Base-by-base conservation (phyloP, 371 early-diverging fungal genomes). In the Mortierella sp. region DNA sequence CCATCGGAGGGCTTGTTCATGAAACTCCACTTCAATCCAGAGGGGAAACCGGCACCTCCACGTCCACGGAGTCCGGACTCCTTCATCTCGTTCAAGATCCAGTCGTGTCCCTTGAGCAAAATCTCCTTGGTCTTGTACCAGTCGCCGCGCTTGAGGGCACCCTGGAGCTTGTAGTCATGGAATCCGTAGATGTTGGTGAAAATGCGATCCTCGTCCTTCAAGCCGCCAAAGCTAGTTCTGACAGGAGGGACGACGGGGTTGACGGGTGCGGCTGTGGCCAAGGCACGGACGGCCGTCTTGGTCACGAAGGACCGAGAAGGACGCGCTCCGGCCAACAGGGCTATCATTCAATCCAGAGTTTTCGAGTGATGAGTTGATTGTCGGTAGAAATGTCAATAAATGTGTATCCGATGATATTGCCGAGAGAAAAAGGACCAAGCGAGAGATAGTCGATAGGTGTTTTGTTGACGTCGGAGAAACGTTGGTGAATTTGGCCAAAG, bases 61-160 rank as follows among this genome's bases (percentile, higher is more conserved):
- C 99, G 96, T 75, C 99, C 98, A 81, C 99, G 94, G 76, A 99
- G 92, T 54, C 99, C 99, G 28, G 97, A 97, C 72, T 92, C 92
- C 90, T 99, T 99, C 93, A 98, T 95, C 92, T 99, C 98, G 87
- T 97, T 94, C 81, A 99, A 91, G 85, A 99, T 99, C 98, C 98
- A 99, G 74, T 97, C 96, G 84, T 96, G 94, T 61, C 99, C 99
- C 90, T 99, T 99, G 74, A 96, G 92, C 57, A 99, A 86, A 59
- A 99, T 94, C 88, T 99, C 98, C 91, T 99, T 99, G 75, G 99
- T 99, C 91, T 98, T 98, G 94, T 98, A 95, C 98, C 98, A 99
- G 91, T 99, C 98, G 74, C 99, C 98, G 80, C 98, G 96, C 90
- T 95, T 95, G 88, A 94, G 76, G 19, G 99, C 98, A 13, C 98